A percentile compares a stretch with the other conserved stretches of the same genome.
Evolutionary conservation across 768 basidiomycete species (phyloP).

Genomic region (Hericium erinaceus): DNA sequence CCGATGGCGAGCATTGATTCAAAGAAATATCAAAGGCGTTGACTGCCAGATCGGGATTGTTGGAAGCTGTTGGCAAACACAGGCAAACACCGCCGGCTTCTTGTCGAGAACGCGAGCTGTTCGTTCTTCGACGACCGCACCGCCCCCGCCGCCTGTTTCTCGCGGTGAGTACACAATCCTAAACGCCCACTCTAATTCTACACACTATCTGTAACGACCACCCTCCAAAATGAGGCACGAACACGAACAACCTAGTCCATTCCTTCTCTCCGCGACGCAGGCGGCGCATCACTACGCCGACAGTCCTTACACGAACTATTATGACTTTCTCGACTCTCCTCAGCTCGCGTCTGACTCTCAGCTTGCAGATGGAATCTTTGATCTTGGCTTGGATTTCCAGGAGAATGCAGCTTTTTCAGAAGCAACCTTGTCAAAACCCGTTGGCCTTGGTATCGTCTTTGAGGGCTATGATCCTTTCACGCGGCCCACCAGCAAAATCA

Average conservation of each 20-base stretch:
- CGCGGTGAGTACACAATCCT: neutral
- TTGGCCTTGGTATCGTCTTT: slow-evolving; percentile 12
- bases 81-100: slow-evolving; percentile 12
- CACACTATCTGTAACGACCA: slow-evolving; percentile 3
- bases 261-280: neutral
- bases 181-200: slow-evolving; percentile 5
- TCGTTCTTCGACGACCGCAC: neutral
- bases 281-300: neutral
- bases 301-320: neutral
- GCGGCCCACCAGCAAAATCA: neutral
- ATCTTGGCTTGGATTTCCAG: neutral
- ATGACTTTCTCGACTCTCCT: neutral
- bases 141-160: neutral
- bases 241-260: neutral
- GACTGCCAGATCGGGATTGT: slow-evolving; percentile 8
- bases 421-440: neutral
- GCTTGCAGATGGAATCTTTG: neutral
- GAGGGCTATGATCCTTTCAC: slow-evolving; percentile 1
- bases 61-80: slow-evolving; percentile 16
- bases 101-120: neutral
- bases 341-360: neutral
- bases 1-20: too few species aligned
- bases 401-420: neutral
- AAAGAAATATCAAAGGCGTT: slow-evolving; percentile 1
- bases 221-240: neutral